phyloP scores from a whole-genome alignment of 768 basidiomycete species.

The Termitomyces sp. region DNA sequence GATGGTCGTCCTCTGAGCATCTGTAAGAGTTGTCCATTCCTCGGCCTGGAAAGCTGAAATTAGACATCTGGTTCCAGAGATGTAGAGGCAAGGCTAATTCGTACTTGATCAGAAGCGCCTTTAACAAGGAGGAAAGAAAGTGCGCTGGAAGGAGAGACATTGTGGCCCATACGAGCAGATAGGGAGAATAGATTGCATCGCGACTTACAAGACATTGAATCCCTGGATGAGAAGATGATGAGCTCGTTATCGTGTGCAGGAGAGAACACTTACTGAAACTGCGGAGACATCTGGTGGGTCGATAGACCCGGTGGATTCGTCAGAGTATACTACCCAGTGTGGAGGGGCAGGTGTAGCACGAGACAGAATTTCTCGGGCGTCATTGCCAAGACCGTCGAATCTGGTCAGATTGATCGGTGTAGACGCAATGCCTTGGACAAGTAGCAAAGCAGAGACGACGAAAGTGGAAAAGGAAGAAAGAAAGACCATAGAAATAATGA shows the following conservation, averaged over 20 bases:
- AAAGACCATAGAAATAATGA: slow-evolving; percentile 9
- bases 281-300: slow-evolving; percentile 43
- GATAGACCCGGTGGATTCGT: slow-evolving; percentile 33
- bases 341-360: slow-evolving; percentile 41
- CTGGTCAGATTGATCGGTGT: slow-evolving; percentile 14
- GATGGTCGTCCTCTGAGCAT: slow-evolving; percentile 44
- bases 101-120: slow-evolving; percentile 53
- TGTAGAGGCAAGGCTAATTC: not conserved
- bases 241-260: not conserved
- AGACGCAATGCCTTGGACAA: slow-evolving; percentile 9
- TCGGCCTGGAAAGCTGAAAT: slow-evolving; percentile 26
- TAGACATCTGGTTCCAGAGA: not conserved
- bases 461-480: slow-evolving; percentile 12
- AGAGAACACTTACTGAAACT: slow-evolving; percentile 27
- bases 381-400: slow-evolving; percentile 23
- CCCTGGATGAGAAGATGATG: slow-evolving; percentile 28
- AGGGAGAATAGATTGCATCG: not conserved
- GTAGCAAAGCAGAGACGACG: slow-evolving; percentile 12
- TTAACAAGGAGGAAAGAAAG: slow-evolving; percentile 50
- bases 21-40: slow-evolving; percentile 46
- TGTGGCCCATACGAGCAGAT: not conserved
- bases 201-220: slow-evolving; percentile 52
- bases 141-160: slow-evolving; percentile 21
- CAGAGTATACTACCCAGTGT: slow-evolving; percentile 41
- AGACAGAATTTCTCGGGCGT: slow-evolving; percentile 26